Evolutionary conservation across 352 stramenopile genomes (phyloP).

Genomic region (Pythium diclinum): DNA sequence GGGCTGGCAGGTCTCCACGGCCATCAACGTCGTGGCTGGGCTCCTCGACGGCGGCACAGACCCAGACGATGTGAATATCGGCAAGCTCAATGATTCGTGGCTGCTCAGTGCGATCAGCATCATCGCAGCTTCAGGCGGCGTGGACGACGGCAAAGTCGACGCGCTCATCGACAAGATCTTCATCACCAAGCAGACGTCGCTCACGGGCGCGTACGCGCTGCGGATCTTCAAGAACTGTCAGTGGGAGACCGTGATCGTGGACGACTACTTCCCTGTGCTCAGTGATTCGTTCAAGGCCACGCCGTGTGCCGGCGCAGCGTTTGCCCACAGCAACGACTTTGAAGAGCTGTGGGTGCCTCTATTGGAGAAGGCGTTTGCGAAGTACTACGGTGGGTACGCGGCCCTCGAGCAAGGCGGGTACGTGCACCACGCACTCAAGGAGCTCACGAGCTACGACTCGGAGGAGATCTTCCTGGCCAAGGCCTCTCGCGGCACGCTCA

Average conservation of each 20-base stretch:
- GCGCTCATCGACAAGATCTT: constrained; percentile 88
- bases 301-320: constrained; percentile 73
- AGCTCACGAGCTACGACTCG: constrained; percentile 83
- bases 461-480: constrained; percentile 88
- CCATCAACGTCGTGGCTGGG: constrained; percentile 85
- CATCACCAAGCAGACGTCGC: constrained; percentile 86
- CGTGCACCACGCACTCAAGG: constrained; percentile 89
- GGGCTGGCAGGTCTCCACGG: constrained; percentile 81
- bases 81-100: constrained; percentile 87
- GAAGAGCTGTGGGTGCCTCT: constrained; percentile 92
- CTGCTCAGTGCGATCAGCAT: constrained; percentile 90
- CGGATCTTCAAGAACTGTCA: constrained; percentile 90
- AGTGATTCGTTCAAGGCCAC: constrained; percentile 42
- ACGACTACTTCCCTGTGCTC: constrained; percentile 90
- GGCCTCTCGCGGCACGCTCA: constrained; percentile 78
- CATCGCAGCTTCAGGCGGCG: constrained; percentile 82
- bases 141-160: constrained; percentile 89
- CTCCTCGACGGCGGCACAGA: constrained; percentile 92
- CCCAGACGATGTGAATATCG: constrained; percentile 84
- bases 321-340: constrained; percentile 85
- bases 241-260: constrained; percentile 91
- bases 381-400: constrained; percentile 89
- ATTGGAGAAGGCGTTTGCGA: constrained; percentile 92
- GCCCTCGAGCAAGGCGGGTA: constrained; percentile 80
- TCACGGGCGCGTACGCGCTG: constrained; percentile 90